Base-by-base conservation (phyloP, 768 basidiomycete genomes). In the Rhizopogon vinicolor region DNA sequence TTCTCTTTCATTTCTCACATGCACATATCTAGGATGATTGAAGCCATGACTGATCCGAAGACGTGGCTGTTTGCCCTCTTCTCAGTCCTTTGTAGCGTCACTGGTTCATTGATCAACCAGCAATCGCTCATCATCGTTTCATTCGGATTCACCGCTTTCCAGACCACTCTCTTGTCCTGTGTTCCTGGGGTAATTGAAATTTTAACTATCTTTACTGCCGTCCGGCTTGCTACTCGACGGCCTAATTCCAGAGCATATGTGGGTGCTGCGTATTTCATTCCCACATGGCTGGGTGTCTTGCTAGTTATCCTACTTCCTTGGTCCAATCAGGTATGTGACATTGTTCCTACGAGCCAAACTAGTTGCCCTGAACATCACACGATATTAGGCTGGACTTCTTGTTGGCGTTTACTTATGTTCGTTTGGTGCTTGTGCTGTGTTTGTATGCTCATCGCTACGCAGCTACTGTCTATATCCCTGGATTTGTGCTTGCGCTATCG, bases 21-120 rank as follows among this genome's bases (percentile, higher is more conserved):
- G n/a, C 13, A 41, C 29, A 18, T 29, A 14, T 45, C 8, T 62
- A 85, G 83, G 65, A 76, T 87, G 73, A 75, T 79, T 31, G 85
- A 87, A 64, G 80, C 84, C 0, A 66, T 86, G 1, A 56, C 62
- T 5, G 85, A 87, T 61, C 79, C 82, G 0, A 87, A 86, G 66
- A 84, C 83, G 0, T 87, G 85, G 84, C 72, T 85, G 28, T 86
- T 86, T 57, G 82, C 84, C 1, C 72, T 86, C 40, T 84, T 85
- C 64, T 75, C 79, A 9, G 78, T 76, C 14, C 68, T 84, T 19
- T 72, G 77, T 61, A 83, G 82, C 58, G 65, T 86, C 29, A 82
- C 84, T 0, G 84, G 82, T 65, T 84, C 81, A 43, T 63, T 78
- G 53, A 82, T 78, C 12, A 84, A 83, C 62, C 84, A 86, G 62